These are phyloP conservation scores for Oryza longistaminata DNA, from an alignment of 176 grass and related monocot species.

Conservation along the genomic window DNA sequence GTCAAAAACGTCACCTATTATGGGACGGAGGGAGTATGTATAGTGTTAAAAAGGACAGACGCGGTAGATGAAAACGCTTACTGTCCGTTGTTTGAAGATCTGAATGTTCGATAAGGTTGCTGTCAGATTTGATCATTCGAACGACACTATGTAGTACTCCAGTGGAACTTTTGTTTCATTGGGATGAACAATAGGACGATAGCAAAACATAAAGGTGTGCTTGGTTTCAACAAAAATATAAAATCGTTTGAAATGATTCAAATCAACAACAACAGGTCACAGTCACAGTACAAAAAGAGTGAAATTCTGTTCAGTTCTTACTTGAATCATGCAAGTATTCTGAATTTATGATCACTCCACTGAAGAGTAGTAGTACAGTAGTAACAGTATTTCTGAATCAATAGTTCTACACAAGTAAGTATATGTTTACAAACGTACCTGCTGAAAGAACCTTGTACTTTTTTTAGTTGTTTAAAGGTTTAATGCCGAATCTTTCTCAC, in stretches of 20 bases:
- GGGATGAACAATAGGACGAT: not conserved
- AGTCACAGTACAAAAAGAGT: not conserved
- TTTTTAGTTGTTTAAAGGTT: not conserved
- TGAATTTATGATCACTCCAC: not conserved
- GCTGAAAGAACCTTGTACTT: not conserved
- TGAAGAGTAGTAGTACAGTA: not conserved
- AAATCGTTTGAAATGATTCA: not conserved
- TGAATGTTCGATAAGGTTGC: not conserved
- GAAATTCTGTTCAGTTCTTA: not conserved
- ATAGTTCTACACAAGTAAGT: not conserved
- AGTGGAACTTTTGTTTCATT: not conserved
- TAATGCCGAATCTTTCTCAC: not conserved
- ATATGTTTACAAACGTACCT: not conserved
- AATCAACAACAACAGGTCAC: not conserved
- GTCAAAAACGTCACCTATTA: too few species aligned
- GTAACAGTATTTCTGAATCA: not conserved
- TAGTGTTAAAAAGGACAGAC: not conserved
- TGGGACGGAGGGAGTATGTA: too few species aligned
- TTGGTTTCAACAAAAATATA: not conserved
- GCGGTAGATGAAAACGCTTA: not conserved
- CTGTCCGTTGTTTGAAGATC: not conserved
- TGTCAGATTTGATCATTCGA: not conserved
- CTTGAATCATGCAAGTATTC: not conserved
- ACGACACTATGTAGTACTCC: not conserved
- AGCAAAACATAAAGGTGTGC: not conserved